Percentiles rank a stretch among this genome's conserved stretches.
phyloP scores from a whole-genome alignment of 2,329 filamentous ascomycete species.

The Aspergillus calidoustus region DNA sequence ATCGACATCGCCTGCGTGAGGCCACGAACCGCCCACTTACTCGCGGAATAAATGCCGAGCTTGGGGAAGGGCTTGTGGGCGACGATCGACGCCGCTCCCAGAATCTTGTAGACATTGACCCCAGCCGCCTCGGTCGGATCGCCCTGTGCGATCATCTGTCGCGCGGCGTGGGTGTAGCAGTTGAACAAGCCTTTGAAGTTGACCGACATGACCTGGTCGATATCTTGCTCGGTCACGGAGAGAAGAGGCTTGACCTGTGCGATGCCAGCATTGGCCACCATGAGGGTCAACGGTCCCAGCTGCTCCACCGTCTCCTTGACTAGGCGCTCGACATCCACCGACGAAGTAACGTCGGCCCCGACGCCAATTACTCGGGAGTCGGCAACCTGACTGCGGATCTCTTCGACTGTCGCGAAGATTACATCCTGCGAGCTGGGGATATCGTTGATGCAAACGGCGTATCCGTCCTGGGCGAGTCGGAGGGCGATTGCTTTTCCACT shows the following conservation, averaged over 20 bases:
- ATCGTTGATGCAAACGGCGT: conserved; percentile 69
- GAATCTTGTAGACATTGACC: conserved; percentile 49
- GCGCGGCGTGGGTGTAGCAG: conserved; percentile 66
- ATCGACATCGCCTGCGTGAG: conserved; percentile 69
- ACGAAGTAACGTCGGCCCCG: conserved; percentile 65
- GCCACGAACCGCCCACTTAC: conserved; percentile 70
- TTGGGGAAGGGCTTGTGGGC: conserved; percentile 64
- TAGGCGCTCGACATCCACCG: conserved; percentile 57
- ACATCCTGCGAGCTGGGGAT: conserved; percentile 57
- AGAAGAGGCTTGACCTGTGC: conserved; percentile 61
- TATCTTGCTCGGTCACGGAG: conserved; percentile 61
- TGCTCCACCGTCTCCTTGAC: conserved; percentile 57
- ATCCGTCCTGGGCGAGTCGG: conserved; percentile 67
- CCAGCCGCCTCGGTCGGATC: conserved; percentile 37
- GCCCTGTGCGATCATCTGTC: conserved; percentile 67
- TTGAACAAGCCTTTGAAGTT: conserved; percentile 70
- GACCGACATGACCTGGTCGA: conserved; percentile 64
- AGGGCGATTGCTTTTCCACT: conserved; percentile 53
- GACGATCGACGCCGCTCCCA: conserved; percentile 61
- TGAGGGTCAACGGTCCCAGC: conserved; percentile 56
- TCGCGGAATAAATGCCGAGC: conserved; percentile 66
- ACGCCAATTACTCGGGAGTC: conserved; percentile 52
- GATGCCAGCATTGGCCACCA: conserved; percentile 68
- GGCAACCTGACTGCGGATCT: conserved; percentile 13
- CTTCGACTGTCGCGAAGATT: conserved; percentile 53